Conservation (phyloP, 192 early-diverging fungal genomes). For the Backusella circina region DNA sequence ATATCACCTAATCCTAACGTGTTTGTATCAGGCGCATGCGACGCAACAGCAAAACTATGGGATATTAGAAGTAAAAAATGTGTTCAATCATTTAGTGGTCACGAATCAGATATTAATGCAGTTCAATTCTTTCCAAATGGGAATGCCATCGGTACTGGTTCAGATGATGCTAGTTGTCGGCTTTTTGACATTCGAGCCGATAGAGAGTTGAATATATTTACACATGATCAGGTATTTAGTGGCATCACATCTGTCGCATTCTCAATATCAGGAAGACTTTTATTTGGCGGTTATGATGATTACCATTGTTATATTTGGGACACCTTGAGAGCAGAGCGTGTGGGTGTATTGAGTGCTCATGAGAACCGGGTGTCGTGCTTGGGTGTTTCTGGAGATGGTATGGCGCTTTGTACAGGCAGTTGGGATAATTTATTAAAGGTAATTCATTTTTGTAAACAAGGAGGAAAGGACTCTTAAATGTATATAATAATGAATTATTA, state of each 20-base stretch:
- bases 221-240: conserved; percentile 97
- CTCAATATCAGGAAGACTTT: conserved; percentile 90
- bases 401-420: conserved; percentile 96
- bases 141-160: conserved; percentile 96
- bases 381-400: conserved; percentile 94
- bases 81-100: conserved; percentile 97
- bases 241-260: conserved; percentile 98
- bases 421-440: conserved; percentile 99
- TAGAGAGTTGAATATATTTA: conserved; percentile 96
- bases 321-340: conserved; percentile 91
- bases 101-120: conserved; percentile 98
- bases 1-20: conserved; percentile 91
- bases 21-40: conserved; percentile 98
- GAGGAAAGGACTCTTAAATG: neutral
- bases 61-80: conserved; percentile 95
- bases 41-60: conserved; percentile 98
- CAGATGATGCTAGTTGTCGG: conserved; percentile 97
- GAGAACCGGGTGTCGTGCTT: conserved; percentile 98
- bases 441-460: conserved; percentile 23
- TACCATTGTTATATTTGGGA: conserved; percentile 99
- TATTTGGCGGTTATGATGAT: conserved; percentile 99
- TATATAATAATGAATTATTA: neutral
- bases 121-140: conserved; percentile 99
- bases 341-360: conserved; percentile 90
- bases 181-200: conserved; percentile 98